Evolutionary conservation across 2,329 filamentous ascomycete species (phyloP).

Genomic region (Stagonosporopsis vannaccii): DNA sequence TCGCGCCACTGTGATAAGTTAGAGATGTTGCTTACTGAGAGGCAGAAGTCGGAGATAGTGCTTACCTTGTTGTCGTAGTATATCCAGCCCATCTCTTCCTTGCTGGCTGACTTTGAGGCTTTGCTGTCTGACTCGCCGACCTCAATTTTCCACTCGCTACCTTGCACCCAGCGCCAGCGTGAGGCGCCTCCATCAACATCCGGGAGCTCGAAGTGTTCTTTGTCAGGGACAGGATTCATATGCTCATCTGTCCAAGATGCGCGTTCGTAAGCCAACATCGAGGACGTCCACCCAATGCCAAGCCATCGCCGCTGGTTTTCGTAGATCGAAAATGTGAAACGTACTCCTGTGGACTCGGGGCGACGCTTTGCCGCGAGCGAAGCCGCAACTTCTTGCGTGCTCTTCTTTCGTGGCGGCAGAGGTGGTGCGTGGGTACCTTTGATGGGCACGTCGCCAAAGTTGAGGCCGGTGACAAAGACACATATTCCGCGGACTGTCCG

Average conservation of each 20-base stretch:
- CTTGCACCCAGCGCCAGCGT: conserved; percentile 83
- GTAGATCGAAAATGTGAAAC: conserved; percentile 95
- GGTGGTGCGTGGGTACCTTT: conserved; percentile 45
- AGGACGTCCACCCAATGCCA: conserved; percentile 92
- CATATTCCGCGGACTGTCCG: conserved; percentile 73
- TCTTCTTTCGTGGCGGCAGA: conserved; percentile 54
- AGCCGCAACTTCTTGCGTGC: conserved; percentile 57
- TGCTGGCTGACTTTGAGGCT: conserved; percentile 46
- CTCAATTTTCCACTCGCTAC: conserved; percentile 86
- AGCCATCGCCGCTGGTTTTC: conserved; percentile 97
- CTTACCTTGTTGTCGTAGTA: conserved; percentile 95
- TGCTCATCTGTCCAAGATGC: conserved; percentile 96
- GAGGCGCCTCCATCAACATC: conserved; percentile 70
- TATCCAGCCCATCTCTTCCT: conserved; percentile 80
- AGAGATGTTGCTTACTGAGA: conserved; percentile 10
- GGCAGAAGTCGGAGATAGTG: not conserved
- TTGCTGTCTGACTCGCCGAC: conserved; percentile 60
- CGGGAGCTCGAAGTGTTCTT: conserved; percentile 74
- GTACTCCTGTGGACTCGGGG: conserved; percentile 74
- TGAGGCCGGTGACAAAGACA: conserved; percentile 79
- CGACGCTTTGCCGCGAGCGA: conserved; percentile 51
- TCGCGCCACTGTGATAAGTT: conserved; percentile 75
- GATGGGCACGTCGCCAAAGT: conserved; percentile 63
- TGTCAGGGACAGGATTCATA: conserved; percentile 78
- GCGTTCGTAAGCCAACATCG: conserved; percentile 88